phyloP scores from a whole-genome alignment of 805 yeast genomes.

The Tetrapisispora phaffii region DNA sequence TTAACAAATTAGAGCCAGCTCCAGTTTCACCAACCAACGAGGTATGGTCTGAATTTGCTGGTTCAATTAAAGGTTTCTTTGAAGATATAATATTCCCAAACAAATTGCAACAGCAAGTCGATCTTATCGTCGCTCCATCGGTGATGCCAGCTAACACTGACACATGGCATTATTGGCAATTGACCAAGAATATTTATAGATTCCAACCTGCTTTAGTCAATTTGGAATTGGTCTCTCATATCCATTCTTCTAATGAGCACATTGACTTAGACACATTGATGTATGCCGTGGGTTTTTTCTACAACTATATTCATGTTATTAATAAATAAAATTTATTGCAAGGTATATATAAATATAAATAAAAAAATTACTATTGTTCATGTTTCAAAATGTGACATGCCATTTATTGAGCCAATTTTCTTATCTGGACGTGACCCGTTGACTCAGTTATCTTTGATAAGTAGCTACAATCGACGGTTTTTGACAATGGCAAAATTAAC shows the following conservation, averaged over 20 bases:
- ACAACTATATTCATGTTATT: conserved; percentile 13
- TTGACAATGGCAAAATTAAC: no score
- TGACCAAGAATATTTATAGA: conserved; percentile 47
- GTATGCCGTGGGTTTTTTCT: conserved; percentile 16
- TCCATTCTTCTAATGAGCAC: conserved; percentile 17
- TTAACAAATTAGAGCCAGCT: conserved; percentile 30
- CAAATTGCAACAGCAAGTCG: conserved; percentile 2
- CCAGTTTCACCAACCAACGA: conserved; percentile 31
- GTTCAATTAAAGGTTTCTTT: conserved; percentile 45
- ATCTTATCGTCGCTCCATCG: conserved; percentile 36
- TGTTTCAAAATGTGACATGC: no score
- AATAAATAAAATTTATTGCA: not conserved
- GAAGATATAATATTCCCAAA: conserved; percentile 36
- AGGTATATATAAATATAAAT: no score
- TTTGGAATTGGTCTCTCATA: conserved; percentile 3
- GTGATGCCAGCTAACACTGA: conserved; percentile 54
- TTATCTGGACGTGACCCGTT: no score
- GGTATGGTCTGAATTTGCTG: conserved; percentile 38
- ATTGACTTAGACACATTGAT: conserved; percentile 15
- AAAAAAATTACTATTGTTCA: no score
- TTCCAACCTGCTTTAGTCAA: conserved; percentile 16
- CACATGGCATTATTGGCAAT: conserved; percentile 48
- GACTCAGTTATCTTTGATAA: no score
- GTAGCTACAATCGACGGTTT: no score
- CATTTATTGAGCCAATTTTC: no score